These are phyloP conservation scores for Exophiala mesophila DNA, from an alignment of 2,329 filamentous ascomycete genomes.

Conservation along the genomic window DNA sequence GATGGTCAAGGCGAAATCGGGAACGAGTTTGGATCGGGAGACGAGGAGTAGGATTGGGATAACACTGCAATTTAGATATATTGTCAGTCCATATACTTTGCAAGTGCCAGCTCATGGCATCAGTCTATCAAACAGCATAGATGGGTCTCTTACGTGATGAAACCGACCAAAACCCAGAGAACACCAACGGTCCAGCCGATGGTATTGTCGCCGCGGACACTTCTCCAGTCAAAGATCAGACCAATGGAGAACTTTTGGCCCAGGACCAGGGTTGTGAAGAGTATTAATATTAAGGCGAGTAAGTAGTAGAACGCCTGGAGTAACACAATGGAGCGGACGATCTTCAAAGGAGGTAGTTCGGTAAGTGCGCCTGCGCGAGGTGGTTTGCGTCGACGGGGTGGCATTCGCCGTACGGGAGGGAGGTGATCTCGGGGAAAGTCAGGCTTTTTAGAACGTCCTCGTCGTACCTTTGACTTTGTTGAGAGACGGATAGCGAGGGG, in stretches of 20 bases:
- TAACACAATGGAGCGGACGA: slow-evolving; percentile 61
- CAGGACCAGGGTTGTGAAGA: slow-evolving; percentile 64
- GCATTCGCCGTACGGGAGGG: slow-evolving; percentile 40
- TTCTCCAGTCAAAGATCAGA: slow-evolving; percentile 60
- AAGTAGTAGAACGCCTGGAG: slow-evolving; percentile 63
- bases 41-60: slow-evolving; percentile 79
- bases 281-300: slow-evolving; percentile 56
- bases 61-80: slow-evolving; percentile 60
- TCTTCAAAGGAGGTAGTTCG: slow-evolving; percentile 62
- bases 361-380: slow-evolving; percentile 61
- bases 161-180: slow-evolving; percentile 62
- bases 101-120: too few relatives aligned
- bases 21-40: slow-evolving; percentile 85
- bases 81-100: too few relatives aligned
- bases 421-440: too few relatives aligned
- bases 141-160: slow-evolving; percentile 54
- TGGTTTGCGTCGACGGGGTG: slow-evolving; percentile 54
- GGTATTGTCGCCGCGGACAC: slow-evolving; percentile 61
- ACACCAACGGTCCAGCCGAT: slow-evolving; percentile 65
- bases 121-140: too few relatives aligned
- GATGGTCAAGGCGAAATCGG: slow-evolving; percentile 87
- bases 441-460: too few relatives aligned
- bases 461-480: too few relatives aligned
- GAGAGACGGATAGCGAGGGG: too few relatives aligned
- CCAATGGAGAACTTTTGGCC: slow-evolving; percentile 56